Evolutionary conservation across 495 filamentous ascomycete species (phyloP).

Genomic region (Podospora pseudopauciseta): DNA sequence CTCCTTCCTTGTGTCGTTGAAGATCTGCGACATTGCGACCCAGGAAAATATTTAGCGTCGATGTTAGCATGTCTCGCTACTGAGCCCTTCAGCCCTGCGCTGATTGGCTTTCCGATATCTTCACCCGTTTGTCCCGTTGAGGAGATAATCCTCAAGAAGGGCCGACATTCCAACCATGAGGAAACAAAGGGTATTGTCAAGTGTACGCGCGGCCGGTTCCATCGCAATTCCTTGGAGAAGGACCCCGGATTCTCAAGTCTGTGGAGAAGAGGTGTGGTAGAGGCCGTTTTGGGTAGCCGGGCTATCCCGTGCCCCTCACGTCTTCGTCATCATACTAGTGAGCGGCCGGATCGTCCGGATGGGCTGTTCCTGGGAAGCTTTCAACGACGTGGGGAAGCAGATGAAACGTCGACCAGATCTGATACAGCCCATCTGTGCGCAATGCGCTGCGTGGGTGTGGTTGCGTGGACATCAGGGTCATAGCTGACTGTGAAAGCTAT

Average conservation of each 20-base stretch:
- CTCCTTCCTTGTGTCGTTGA: neutral
- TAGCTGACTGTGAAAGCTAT: neutral
- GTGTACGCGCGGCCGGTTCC: neutral
- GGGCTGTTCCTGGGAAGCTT: neutral
- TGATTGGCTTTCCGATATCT: neutral
- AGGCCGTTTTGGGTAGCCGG: neutral
- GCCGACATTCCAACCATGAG: neutral
- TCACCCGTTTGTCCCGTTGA: neutral
- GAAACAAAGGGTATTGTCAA: neutral
- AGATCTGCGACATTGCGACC: neutral
- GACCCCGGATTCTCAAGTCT: neutral
- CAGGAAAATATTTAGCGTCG: neutral
- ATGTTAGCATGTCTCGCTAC: neutral
- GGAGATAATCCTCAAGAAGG: neutral
- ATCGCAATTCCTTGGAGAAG: neutral
- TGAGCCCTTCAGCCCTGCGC: neutral
- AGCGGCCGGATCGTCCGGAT: neutral
- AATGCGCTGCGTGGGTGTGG: neutral
- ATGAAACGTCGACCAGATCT: conserved; percentile 15
- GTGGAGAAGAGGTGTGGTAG: neutral
- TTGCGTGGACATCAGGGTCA: neutral
- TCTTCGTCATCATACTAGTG: neutral
- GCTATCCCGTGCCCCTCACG: neutral
- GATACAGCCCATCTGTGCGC: neutral
- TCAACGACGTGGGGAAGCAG: neutral